These are phyloP conservation scores for Phytopythium helicoides DNA, from an alignment of 352 stramenopile species.

Conservation along the genomic window DNA sequence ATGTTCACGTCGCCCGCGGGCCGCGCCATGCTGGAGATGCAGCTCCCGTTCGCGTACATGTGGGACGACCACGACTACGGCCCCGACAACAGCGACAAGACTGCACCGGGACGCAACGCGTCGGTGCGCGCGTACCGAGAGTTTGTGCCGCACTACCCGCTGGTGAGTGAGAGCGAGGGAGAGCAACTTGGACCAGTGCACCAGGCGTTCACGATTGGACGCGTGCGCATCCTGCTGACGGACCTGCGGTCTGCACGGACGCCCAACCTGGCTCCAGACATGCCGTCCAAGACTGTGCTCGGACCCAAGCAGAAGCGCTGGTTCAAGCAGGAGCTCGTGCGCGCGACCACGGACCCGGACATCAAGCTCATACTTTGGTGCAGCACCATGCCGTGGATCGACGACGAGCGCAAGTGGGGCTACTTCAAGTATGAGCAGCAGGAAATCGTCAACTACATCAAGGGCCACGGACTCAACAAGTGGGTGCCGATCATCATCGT, in stretches of 20 bases:
- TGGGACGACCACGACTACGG: conserved; percentile 91
- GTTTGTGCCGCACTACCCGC: conserved; percentile 77
- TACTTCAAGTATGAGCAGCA: conserved; percentile 78
- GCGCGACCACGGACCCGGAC: conserved; percentile 42
- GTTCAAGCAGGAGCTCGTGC: conserved; percentile 82
- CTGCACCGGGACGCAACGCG: conserved; percentile 58
- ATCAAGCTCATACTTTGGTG: conserved; percentile 83
- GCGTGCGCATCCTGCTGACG: conserved; percentile 83
- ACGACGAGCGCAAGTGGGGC: conserved; percentile 87
- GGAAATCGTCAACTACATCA: conserved; percentile 77
- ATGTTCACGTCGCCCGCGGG: conserved; percentile 73
- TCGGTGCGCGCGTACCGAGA: conserved; percentile 80
- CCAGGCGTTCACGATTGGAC: conserved; percentile 82
- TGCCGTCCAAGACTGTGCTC: conserved; percentile 82
- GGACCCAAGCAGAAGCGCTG: conserved; percentile 82
- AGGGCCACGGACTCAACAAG: conserved; percentile 55
- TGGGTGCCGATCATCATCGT: conserved; percentile 80
- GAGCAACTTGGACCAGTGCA: conserved; percentile 36
- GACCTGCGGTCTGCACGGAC: conserved; percentile 77
- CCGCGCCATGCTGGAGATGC: conserved; percentile 74
- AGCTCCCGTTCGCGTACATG: conserved; percentile 87
- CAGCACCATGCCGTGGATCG: conserved; percentile 87
- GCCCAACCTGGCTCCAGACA: conserved; percentile 56
- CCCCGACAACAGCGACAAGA: conserved; percentile 87
- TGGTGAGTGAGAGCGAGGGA: conserved; percentile 8